phyloP scores from a whole-genome alignment of 73 alveolate species.

The Paramecium caudatum region DNA sequence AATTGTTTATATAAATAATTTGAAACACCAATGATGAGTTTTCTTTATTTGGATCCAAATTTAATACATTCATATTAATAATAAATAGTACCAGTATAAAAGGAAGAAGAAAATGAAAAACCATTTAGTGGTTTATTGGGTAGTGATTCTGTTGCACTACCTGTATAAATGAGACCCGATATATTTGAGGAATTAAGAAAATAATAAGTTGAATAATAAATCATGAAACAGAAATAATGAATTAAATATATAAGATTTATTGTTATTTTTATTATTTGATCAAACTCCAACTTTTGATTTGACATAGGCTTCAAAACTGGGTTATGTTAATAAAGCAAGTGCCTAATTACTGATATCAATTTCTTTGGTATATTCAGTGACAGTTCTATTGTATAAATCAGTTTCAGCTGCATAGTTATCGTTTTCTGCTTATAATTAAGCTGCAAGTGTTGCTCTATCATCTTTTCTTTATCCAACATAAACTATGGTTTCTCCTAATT shows the following conservation, averaged over 20 bases:
- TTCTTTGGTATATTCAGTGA: slow-evolving; percentile 52
- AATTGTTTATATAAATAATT: not conserved
- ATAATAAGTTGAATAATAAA: not conserved
- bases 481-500: slow-evolving; percentile 37
- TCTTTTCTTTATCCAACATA: slow-evolving; percentile 20
- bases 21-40: slow-evolving; percentile 47
- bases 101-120: slow-evolving; percentile 26
- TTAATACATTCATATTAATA: not conserved
- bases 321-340: slow-evolving; percentile 5
- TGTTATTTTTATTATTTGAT: not conserved
- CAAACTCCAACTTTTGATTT: slow-evolving; percentile 66
- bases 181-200: slow-evolving; percentile 2
- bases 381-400: slow-evolving; percentile 54
- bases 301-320: slow-evolving; percentile 55
- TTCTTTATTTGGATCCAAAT: slow-evolving; percentile 16
- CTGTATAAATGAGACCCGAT: slow-evolving; percentile 26
- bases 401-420: slow-evolving; percentile 67
- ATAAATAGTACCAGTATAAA: not conserved
- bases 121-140: not conserved
- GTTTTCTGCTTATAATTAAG: slow-evolving; percentile 60
- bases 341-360: slow-evolving; percentile 38
- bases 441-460: slow-evolving; percentile 46
- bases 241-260: slow-evolving; percentile 5
- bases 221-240: not conserved
- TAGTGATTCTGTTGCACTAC: too few relatives aligned